A percentile compares a stretch with the other conserved stretches of the same genome.
phyloP scores from a whole-genome alignment of 768 basidiomycete species.

The Suillus paluster region DNA sequence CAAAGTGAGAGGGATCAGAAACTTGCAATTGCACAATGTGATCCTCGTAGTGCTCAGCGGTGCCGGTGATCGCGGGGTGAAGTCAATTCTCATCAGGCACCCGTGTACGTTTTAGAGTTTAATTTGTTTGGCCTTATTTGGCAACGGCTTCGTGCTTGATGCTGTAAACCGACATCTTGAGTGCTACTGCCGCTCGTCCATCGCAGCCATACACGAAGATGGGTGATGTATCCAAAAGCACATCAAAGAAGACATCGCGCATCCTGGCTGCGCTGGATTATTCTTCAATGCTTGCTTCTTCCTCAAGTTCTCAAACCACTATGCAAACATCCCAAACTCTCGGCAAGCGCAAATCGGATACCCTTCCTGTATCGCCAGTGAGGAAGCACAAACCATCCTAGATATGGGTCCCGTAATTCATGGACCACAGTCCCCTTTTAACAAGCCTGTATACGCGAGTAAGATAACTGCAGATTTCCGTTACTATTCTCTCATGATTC shows the following conservation, averaged over 20 bases:
- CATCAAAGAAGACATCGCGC: conserved; percentile 11
- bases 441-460: conserved; percentile 1
- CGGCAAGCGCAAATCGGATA: conserved; percentile 10
- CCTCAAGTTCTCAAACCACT: neutral
- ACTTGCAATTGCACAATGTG: too few relatives aligned
- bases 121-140: conserved; percentile 10
- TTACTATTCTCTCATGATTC: neutral
- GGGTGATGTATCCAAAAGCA: conserved; percentile 6
- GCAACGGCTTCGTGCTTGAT: neutral
- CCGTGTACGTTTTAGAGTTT: conserved; percentile 2
- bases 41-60: too few relatives aligned
- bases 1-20: too few relatives aligned
- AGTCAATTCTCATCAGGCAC: neutral
- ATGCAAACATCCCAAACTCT: conserved; percentile 3
- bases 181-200: conserved; percentile 8
- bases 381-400: neutral
- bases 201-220: conserved; percentile 2
- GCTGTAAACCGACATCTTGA: neutral
- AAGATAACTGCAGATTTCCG: neutral
- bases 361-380: neutral
- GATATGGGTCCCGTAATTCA: neutral
- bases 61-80: too few relatives aligned
- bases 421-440: neutral
- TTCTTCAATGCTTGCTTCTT: conserved; percentile 1
- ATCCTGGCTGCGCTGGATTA: conserved; percentile 18